These are phyloP conservation scores for Carallia brachiata DNA, from an alignment of 345 rosid genomes.

Conservation along the genomic window DNA sequence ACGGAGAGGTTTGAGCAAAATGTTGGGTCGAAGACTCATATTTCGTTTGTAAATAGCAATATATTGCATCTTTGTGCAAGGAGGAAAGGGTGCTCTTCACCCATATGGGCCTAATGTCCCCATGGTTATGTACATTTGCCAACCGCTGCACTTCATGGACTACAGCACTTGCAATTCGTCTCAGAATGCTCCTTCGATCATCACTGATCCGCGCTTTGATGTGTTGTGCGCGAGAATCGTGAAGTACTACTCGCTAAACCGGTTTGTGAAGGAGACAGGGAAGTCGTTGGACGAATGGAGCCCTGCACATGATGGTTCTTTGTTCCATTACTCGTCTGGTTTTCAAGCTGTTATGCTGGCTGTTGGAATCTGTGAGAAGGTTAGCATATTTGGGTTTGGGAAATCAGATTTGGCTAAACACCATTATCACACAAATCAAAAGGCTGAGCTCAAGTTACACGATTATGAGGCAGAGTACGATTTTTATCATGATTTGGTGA, in stretches of 20 bases:
- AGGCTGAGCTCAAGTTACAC: constrained; percentile 72
- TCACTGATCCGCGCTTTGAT: constrained; percentile 86
- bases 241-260: constrained; percentile 76
- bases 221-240: constrained; percentile 67
- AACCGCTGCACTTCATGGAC: constrained; percentile 80
- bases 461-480: constrained; percentile 85
- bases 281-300: constrained; percentile 62
- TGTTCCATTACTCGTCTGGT: constrained; percentile 95
- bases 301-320: constrained; percentile 57
- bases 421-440: constrained; percentile 89
- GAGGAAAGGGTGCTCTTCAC: constrained; percentile 60
- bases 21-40: constrained; percentile 70
- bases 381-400: constrained; percentile 85
- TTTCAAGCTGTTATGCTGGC: constrained; percentile 90
- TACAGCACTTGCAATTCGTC: constrained; percentile 62
- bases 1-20: constrained; percentile 41
- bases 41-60: constrained; percentile 88
- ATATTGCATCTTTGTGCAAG: constrained; percentile 69
- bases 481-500: constrained; percentile 57
- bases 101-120: constrained; percentile 74
- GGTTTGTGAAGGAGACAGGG: constrained; percentile 48
- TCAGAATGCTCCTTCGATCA: constrained; percentile 52
- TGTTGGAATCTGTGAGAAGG: constrained; percentile 69
- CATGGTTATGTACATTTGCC: constrained; percentile 78
- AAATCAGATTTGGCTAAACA: constrained; percentile 64